Evolutionary conservation across 2,329 filamentous ascomycete species (phyloP).

Genomic region (Penicillium sp.): DNA sequence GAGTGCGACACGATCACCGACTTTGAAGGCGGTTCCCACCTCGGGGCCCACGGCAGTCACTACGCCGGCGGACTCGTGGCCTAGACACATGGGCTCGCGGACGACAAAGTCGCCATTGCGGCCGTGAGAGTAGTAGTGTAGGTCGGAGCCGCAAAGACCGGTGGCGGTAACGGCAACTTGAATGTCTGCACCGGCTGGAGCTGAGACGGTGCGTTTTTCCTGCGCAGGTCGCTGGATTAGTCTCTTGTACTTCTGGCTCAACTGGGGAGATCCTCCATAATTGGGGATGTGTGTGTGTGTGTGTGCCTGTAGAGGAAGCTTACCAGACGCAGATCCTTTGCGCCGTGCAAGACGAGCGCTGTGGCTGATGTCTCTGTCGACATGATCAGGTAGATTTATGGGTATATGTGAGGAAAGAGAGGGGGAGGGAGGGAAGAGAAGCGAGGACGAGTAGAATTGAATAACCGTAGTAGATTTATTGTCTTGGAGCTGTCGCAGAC

Average conservation of each 20-base stretch:
- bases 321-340: conserved; percentile 56
- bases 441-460: not conserved
- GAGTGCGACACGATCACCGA: conserved; percentile 81
- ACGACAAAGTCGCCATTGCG: conserved; percentile 82
- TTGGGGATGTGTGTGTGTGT: not conserved
- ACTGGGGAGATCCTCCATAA: too few relatives aligned
- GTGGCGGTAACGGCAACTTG: conserved; percentile 61
- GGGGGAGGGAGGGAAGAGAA: not conserved
- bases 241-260: too few relatives aligned
- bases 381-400: conserved; percentile 12
- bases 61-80: conserved; percentile 72
- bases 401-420: not conserved
- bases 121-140: conserved; percentile 82
- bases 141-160: conserved; percentile 65
- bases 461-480: not conserved
- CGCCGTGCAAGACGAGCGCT: conserved; percentile 54
- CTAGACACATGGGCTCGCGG: conserved; percentile 73
- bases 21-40: conserved; percentile 53
- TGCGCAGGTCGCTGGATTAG: conserved; percentile 26
- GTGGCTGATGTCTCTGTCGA: conserved; percentile 22
- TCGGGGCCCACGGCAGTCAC: conserved; percentile 63
- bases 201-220: conserved; percentile 48
- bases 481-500: not conserved
- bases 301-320: conserved; percentile 9
- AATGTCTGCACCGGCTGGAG: conserved; percentile 51